Conservation (phyloP, 306 rosid genomes). For the Parietaria judaica region DNA sequence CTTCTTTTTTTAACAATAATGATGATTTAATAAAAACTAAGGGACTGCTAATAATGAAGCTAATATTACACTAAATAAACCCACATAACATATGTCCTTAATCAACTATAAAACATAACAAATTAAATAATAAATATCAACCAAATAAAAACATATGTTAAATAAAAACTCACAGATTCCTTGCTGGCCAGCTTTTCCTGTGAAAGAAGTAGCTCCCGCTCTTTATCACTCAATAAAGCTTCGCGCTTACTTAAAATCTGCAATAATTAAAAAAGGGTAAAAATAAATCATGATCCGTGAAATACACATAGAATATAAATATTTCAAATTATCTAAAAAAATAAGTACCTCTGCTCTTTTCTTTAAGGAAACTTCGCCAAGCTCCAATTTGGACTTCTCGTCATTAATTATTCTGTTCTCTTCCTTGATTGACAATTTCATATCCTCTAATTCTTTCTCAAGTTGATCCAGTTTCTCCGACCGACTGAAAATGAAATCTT, state of each 20-base stretch:
- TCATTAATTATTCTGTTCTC: slow-evolving; percentile 47
- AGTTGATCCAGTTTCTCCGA: slow-evolving; percentile 63
- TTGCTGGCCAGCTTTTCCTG: slow-evolving; percentile 54
- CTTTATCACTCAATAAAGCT: slow-evolving; percentile 51
- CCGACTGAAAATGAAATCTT: slow-evolving; percentile 47
- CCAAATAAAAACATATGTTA: slow-evolving; percentile 1
- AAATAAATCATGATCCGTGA: not conserved
- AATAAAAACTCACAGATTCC: slow-evolving; percentile 56
- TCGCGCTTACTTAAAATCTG: slow-evolving; percentile 55
- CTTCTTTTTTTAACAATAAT: no score
- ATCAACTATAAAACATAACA: no score
- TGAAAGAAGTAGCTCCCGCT: slow-evolving; percentile 54
- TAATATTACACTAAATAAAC: no score
- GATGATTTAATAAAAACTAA: no score
- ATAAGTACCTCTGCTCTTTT: slow-evolving; percentile 64
- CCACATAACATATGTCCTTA: no score
- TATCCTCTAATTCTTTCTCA: slow-evolving; percentile 64
- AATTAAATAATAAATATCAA: not conserved
- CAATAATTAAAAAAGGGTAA: slow-evolving; percentile 15
- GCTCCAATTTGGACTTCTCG: slow-evolving; percentile 52
- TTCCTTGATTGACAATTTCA: slow-evolving; percentile 39
- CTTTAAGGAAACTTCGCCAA: slow-evolving; percentile 42
- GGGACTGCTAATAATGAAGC: no score
- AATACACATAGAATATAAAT: not conserved
- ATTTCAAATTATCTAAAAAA: slow-evolving; percentile 11